Percentiles rank a stretch among this genome's conserved stretches.
These are phyloP conservation scores for Aspergillus sp. DNA, from an alignment of 2,329 filamentous ascomycete species.

Conservation along the genomic window DNA sequence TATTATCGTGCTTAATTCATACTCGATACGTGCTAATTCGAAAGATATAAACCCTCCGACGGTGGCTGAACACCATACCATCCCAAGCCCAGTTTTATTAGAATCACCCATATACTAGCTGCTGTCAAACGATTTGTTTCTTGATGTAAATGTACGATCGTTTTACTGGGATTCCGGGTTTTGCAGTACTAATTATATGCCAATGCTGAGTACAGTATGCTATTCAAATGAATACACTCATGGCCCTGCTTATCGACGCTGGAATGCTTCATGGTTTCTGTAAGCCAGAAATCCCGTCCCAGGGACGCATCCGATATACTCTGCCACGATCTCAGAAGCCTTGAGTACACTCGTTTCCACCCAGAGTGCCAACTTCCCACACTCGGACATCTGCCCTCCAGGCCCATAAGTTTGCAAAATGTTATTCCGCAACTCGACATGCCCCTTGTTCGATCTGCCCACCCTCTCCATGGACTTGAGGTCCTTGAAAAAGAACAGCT, in stretches of 20 bases:
- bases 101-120: too few species aligned
- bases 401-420: conserved; percentile 17
- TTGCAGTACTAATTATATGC: too few species aligned
- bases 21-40: background rate
- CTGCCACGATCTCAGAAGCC: conserved; percentile 15
- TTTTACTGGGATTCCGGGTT: too few species aligned
- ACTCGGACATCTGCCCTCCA: background rate
- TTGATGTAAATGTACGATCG: too few species aligned
- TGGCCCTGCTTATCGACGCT: too few species aligned
- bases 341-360: conserved; percentile 20
- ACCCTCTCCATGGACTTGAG: conserved; percentile 15
- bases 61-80: background rate
- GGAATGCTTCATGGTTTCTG: too few species aligned
- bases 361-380: conserved; percentile 12
- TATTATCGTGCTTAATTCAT: too few species aligned
- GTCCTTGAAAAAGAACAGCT: conserved; percentile 22
- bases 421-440: conserved; percentile 12
- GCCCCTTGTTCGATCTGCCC: conserved; percentile 10
- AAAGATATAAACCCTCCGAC: background rate
- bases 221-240: too few species aligned
- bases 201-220: too few species aligned
- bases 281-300: conserved; percentile 17
- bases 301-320: conserved; percentile 22
- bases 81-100: background rate
- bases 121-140: too few species aligned